phyloP scores from a whole-genome alignment of 148 eudicot genomes.

The Fagopyrum tataricum region DNA sequence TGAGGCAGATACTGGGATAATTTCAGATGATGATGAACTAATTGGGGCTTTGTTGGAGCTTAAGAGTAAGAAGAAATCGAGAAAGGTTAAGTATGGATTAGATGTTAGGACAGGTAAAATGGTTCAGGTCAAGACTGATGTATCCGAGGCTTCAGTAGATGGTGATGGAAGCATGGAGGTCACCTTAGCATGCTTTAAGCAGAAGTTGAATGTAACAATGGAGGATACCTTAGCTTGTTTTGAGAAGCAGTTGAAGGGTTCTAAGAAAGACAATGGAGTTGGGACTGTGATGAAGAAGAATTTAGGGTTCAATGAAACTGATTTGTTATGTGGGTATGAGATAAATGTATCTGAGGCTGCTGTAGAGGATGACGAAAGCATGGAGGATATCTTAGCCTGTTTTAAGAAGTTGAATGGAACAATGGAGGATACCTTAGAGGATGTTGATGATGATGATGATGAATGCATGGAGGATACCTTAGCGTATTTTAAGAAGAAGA shows the following conservation, averaged over 20 bases:
- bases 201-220: conserved; percentile 26
- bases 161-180: conserved; percentile 80
- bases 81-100: conserved; percentile 43
- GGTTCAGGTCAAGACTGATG: conserved; percentile 24
- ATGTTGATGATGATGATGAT: too few species aligned
- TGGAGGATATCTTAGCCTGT: too few species aligned
- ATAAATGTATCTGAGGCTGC: too few species aligned
- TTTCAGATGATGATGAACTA: conserved; percentile 81
- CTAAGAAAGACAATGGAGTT: conserved; percentile 51
- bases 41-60: conserved; percentile 63
- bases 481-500: too few species aligned
- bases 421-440: too few species aligned
- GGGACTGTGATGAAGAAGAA: conserved; percentile 21
- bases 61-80: conserved; percentile 45
- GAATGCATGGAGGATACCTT: too few species aligned
- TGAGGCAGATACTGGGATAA: conserved; percentile 26
- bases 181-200: conserved; percentile 83
- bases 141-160: conserved; percentile 22
- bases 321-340: too few species aligned
- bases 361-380: too few species aligned
- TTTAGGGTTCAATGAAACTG: conserved; percentile 3
- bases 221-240: too few species aligned
- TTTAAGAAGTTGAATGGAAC: too few species aligned
- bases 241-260: conserved; percentile 41
- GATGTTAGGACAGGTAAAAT: conserved; percentile 34